Conservation (phyloP, 257 asterid genomes). For the Gentiana macrophylla region DNA sequence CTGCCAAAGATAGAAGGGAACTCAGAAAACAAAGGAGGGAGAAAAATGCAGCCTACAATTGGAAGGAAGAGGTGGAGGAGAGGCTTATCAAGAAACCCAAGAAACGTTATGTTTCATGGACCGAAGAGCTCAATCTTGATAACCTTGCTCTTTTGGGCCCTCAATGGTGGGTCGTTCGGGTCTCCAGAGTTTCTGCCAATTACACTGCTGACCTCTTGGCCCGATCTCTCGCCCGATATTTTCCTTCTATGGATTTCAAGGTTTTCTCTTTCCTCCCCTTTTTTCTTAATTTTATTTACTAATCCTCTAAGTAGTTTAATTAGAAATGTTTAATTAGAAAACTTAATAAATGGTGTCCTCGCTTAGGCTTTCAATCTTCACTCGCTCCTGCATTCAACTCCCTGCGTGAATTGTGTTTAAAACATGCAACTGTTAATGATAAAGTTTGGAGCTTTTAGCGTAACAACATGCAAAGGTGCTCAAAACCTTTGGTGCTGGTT, state of each 20-base stretch:
- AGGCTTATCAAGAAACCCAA: constrained; percentile 69
- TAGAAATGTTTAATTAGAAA: no score
- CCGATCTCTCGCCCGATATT: constrained; percentile 44
- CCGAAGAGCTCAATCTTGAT: constrained; percentile 84
- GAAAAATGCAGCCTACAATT: constrained; percentile 51
- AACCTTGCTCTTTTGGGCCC: constrained; percentile 67
- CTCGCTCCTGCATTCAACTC: no score
- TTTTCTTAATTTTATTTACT: no score
- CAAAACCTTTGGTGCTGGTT: no score
- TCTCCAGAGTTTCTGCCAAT: constrained; percentile 52
- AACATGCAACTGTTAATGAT: no score
- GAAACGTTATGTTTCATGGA: constrained; percentile 54
- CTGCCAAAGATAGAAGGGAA: constrained; percentile 71
- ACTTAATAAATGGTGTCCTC: no score
- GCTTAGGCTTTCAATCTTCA: no score
- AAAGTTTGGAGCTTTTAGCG: no score
- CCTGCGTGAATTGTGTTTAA: no score
- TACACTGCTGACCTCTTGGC: constrained; percentile 69
- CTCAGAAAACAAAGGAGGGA: constrained; percentile 76
- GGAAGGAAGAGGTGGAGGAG: constrained; percentile 91
- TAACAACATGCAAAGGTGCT: no score
- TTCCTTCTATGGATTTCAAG: constrained; percentile 37
- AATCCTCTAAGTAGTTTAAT: no score
- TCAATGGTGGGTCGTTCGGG: constrained; percentile 93
- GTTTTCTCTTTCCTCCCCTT: no score